These are phyloP conservation scores for Aureobasidium sp. DNA, from an alignment of 2,329 filamentous ascomycete species.

Conservation along the genomic window DNA sequence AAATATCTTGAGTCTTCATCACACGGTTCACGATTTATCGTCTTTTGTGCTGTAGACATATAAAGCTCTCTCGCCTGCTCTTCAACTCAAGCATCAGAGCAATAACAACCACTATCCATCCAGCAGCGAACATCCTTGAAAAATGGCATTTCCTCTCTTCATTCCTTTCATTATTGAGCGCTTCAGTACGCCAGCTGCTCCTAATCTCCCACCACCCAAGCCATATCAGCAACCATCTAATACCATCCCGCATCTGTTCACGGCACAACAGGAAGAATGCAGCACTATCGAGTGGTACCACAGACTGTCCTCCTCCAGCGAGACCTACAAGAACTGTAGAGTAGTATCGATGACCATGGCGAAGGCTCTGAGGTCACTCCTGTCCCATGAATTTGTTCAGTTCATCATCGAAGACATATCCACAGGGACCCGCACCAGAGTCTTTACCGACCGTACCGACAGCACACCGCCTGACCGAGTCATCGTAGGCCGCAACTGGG, in stretches of 20 bases:
- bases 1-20: not conserved
- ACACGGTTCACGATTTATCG: not conserved
- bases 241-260: not conserved
- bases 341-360: not conserved
- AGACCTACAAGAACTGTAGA: not conserved
- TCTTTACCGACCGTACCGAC: not conserved
- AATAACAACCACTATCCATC: not conserved
- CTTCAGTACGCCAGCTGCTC: not conserved
- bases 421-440: not conserved
- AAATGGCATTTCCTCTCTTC: not conserved
- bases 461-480: not conserved
- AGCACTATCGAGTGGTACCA: not conserved
- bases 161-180: not conserved
- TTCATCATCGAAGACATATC: not conserved
- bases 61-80: not conserved
- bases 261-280: not conserved
- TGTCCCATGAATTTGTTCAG: not conserved
- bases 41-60: not conserved
- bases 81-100: not conserved
- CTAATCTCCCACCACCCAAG: not conserved
- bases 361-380: not conserved
- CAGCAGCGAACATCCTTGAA: not conserved
- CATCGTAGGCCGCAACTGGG: not conserved
- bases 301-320: not conserved
- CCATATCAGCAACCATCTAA: not conserved